Evolutionary conservation across 495 filamentous ascomycete species (phyloP), one percentile per base, ranked within the genome.

Genomic region (Daldinia decipiens): DNA sequence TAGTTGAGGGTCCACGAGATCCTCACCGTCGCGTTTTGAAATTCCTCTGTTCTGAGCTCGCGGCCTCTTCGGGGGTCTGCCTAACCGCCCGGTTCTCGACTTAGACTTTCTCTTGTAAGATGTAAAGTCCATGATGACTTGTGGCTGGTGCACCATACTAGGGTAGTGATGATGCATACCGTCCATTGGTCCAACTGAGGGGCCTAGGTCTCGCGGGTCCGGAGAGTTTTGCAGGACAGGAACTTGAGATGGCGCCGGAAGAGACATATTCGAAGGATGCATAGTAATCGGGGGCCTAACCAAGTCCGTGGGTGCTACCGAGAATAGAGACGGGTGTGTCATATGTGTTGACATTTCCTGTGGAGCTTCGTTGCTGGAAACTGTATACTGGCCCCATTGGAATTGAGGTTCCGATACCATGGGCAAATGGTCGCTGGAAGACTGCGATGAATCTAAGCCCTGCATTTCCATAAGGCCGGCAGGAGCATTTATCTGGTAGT

Each of bases 391-490:
- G 11, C 73, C 71, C 70, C 69, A 77, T 53, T 77, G 72, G 38
- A 71, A 76, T 19, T 74, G 66, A 15, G 66, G 65, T 36, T 76
- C 63, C 13, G 75, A 50, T 36, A 75, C 55, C 52, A 74, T 75
- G n/a, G n/a, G n/a, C n/a, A n/a, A n/a, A 45, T 74, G 70, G 24
- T 74, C 71, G n/a, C 68, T 67, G 26, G 72, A 71, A 52, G 75
- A 72, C 4, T 77, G 75, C n/a, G 70, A 67, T 36, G 76, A 26
- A 3, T 77, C 75, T 47, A 77, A 27, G 15, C 66, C 62, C 19
- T 72, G 64, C 57, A 71, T 71, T 12, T 73, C 72, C 36, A 78
- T 31, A 63, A 82, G 77, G 40, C 80, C 78, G 31, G 77, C 72
- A 27, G 70, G 59, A 45, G 59, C 75, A 55, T 21, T 80, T 68